Evolutionary conservation across 1,284 basidiomycete species (phyloP), one percentile per base, ranked within the genome.

Genomic region (Sanghuangporus sanghuang): DNA sequence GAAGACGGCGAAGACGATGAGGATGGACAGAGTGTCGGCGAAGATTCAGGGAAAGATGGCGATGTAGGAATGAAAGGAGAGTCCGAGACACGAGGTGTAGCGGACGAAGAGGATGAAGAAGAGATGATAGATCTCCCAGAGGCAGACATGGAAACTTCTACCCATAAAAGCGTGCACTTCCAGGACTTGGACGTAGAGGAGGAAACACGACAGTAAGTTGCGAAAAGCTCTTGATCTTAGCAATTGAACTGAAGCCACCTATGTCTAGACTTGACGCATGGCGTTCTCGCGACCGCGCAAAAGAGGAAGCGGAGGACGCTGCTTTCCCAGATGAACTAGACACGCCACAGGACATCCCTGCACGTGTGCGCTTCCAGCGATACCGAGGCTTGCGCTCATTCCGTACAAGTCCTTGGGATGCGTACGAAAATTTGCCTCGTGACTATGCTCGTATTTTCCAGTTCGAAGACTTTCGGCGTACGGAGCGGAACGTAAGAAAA

Each of bases 241-340:
- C 53, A 16, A 35, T 59, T 52, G 39, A 35, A 57, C 8, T 62
- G 48, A 21, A 53, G 50, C 11, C 23, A 18, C 27, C 27, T 32
- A 42, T 42, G 12, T 14, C 52, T 32, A 94, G 92, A 70, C 77
- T 93, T 52, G 79, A 82, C 85, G 61, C 81, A 80, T 66, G 82
- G 86, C 66, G 77, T 83, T 69, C 83, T 83, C 64, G 87, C 88
- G 73, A 64, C 32, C 69, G 69, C 9, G 44, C 77, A 67, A 72
- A 72, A n/a, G 75, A 76, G 36, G 90, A 93, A 69, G 83, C 86
- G 57, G 88, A 92, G 57, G 93, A 98, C 69, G 77, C 87, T 27
- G 80, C 85, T 21, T 99, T 98, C 77, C 97, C 96, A 0, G 96
- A 99, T 72, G 96, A 99, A 74, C 84, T 98, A n/a, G 96, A 99